Evolutionary conservation across 495 filamentous ascomycete genomes (phyloP).

Genomic region (Pseudotulostoma volvatum): DNA sequence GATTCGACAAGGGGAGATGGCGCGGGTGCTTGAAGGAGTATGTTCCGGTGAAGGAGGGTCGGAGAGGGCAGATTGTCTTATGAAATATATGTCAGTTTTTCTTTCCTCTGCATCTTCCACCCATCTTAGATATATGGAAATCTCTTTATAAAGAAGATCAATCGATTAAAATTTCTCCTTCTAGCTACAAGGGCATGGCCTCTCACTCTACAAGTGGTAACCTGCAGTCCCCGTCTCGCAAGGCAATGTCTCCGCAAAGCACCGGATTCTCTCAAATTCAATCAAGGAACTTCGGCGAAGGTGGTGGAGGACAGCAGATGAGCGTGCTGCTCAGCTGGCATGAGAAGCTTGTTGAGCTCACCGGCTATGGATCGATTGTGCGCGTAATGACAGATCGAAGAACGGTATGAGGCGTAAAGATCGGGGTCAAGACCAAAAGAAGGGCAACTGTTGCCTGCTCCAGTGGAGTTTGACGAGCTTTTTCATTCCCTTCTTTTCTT

Average conservation of each 20-base stretch:
- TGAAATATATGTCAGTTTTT: constrained; percentile 33
- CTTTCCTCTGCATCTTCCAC: constrained; percentile 1
- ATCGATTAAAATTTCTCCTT: too few species aligned
- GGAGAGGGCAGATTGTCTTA: constrained; percentile 41
- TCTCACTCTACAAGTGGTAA: constrained; percentile 18
- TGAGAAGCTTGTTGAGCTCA: constrained; percentile 84
- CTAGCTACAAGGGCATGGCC: constrained; percentile 76
- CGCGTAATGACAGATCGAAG: constrained; percentile 84
- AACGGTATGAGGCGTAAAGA: constrained; percentile 44
- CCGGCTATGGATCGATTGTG: constrained; percentile 73
- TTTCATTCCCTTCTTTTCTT: constrained; percentile 7
- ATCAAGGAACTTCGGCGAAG: constrained; percentile 46
- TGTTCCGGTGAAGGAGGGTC: constrained; percentile 52
- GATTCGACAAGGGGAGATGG: constrained; percentile 83
- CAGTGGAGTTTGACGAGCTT: too few species aligned
- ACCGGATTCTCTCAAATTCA: constrained; percentile 81
- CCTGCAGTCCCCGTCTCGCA: constrained; percentile 26
- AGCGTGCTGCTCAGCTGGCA: constrained; percentile 91
- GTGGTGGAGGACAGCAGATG: constrained; percentile 74
- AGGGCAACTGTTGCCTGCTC: too few species aligned
- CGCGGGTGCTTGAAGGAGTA: constrained; percentile 60
- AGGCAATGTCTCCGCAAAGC: constrained; percentile 53
- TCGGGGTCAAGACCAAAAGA: too few species aligned
- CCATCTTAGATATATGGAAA: neutral
- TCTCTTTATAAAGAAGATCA: neutral